Percentiles rank a stretch among this genome's conserved stretches.
These are phyloP conservation scores for Ophiostoma piceae DNA, from an alignment of 2,329 filamentous ascomycete species.

Conservation along the genomic window DNA sequence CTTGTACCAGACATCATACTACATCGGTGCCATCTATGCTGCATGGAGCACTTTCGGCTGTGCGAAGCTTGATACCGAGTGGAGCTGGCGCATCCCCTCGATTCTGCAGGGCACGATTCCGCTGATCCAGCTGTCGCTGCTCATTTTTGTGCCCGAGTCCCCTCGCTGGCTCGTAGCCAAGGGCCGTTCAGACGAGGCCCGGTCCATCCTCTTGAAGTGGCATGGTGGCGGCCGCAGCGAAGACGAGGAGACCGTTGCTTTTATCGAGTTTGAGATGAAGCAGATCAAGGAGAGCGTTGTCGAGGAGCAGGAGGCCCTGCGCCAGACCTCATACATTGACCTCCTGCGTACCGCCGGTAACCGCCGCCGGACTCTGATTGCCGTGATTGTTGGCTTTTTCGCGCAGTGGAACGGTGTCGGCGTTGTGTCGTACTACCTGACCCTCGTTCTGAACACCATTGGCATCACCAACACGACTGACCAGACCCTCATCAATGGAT, in stretches of 20 bases:
- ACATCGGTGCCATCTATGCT: constrained; percentile 26
- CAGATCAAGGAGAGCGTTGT: not conserved
- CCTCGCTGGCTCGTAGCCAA: not conserved
- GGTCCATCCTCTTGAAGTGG: not conserved
- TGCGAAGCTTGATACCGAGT: constrained; percentile 28
- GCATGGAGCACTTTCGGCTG: constrained; percentile 42
- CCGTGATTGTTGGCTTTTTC: constrained; percentile 19
- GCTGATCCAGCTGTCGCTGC: constrained; percentile 35
- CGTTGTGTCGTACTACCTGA: constrained; percentile 34
- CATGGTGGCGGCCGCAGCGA: not conserved
- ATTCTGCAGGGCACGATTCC: constrained; percentile 43
- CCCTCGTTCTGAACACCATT: constrained; percentile 34
- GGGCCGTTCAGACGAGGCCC: not conserved
- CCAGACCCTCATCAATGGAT: constrained; percentile 29
- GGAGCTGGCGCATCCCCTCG: constrained; percentile 38
- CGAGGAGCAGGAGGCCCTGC: not conserved
- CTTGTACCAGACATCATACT: not conserved
- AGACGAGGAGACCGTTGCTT: not conserved
- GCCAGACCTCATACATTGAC: not conserved
- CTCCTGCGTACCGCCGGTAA: constrained; percentile 6
- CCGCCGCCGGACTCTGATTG: constrained; percentile 23
- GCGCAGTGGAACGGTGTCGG: constrained; percentile 25
- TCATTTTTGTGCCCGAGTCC: not conserved
- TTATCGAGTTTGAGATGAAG: not conserved
- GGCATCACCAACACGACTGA: constrained; percentile 34